Percentiles rank a stretch among this genome's conserved stretches.
Conservation (phyloP, 2,329 filamentous ascomycete genomes). For the Sporothrix brunneoviolacea region DNA sequence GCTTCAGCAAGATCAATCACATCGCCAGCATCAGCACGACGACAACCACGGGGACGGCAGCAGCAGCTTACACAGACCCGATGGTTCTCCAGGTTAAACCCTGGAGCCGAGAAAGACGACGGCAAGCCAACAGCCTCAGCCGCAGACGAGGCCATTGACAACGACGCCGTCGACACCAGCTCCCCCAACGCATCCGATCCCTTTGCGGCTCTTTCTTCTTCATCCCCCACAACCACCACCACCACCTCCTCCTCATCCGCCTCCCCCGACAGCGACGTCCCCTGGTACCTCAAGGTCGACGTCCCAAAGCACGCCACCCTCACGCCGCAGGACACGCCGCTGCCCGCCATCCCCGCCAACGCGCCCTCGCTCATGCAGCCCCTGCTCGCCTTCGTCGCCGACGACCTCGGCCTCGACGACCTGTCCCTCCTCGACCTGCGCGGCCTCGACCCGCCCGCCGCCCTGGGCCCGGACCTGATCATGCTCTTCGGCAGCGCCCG, state of each 20-base stretch:
- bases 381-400: conserved; percentile 70
- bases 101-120: neutral
- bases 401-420: conserved; percentile 81
- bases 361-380: conserved; percentile 65
- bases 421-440: conserved; percentile 77
- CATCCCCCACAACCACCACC: too few relatives aligned
- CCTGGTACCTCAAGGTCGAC: conserved; percentile 81
- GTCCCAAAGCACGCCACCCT: conserved; percentile 45
- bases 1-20: neutral
- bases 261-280: conserved; percentile 15
- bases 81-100: neutral
- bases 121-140: too few relatives aligned
- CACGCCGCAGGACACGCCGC: conserved; percentile 37
- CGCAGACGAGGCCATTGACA: too few relatives aligned
- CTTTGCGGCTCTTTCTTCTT: too few relatives aligned
- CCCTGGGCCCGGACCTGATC: conserved; percentile 78
- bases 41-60: neutral
- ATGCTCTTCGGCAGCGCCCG: conserved; percentile 91
- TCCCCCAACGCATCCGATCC: too few relatives aligned
- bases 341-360: conserved; percentile 55
- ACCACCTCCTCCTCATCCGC: neutral
- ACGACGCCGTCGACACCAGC: too few relatives aligned
- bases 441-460: conserved; percentile 74
- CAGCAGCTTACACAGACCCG: neutral
- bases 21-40: neutral